These are phyloP conservation scores for Metarhizium album DNA, from an alignment of 2,329 filamentous ascomycete species.

Conservation along the genomic window DNA sequence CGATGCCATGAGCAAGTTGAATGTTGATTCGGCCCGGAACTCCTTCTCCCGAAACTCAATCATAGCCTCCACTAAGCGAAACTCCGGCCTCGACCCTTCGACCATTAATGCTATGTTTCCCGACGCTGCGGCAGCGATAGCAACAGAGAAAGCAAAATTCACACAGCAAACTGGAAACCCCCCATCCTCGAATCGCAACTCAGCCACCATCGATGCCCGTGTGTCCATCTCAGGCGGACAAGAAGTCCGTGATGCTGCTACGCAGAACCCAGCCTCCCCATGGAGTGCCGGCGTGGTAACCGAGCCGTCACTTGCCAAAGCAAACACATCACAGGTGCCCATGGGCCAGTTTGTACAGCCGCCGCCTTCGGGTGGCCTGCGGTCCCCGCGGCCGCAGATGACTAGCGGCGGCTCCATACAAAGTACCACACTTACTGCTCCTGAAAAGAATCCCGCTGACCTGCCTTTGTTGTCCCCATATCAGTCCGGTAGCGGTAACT, in stretches of 20 bases:
- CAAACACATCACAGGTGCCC: slow-evolving; percentile 63
- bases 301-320: slow-evolving; percentile 53
- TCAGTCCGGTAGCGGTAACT: slow-evolving; percentile 72
- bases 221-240: slow-evolving; percentile 56
- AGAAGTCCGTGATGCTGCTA: slow-evolving; percentile 20
- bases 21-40: slow-evolving; percentile 75
- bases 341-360: slow-evolving; percentile 96
- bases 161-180: slow-evolving; percentile 88
- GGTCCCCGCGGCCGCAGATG: slow-evolving; percentile 67
- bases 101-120: slow-evolving; percentile 99
- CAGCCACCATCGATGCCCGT: slow-evolving; percentile 66
- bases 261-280: slow-evolving; percentile 45
- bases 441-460: slow-evolving; percentile 56
- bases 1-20: slow-evolving; percentile 94
- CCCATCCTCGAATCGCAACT: slow-evolving; percentile 88
- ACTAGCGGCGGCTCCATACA: slow-evolving; percentile 63
- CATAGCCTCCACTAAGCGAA: slow-evolving; percentile 67
- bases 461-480: slow-evolving; percentile 82
- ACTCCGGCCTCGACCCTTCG: slow-evolving; percentile 84
- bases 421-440: slow-evolving; percentile 66
- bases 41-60: slow-evolving; percentile 73
- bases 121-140: slow-evolving; percentile 95
- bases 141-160: slow-evolving; percentile 95
- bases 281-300: slow-evolving; percentile 57
- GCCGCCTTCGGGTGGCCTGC: slow-evolving; percentile 59